These are phyloP conservation scores for Immersiella caudata DNA, from an alignment of 495 filamentous ascomycete species.

Conservation along the genomic window DNA sequence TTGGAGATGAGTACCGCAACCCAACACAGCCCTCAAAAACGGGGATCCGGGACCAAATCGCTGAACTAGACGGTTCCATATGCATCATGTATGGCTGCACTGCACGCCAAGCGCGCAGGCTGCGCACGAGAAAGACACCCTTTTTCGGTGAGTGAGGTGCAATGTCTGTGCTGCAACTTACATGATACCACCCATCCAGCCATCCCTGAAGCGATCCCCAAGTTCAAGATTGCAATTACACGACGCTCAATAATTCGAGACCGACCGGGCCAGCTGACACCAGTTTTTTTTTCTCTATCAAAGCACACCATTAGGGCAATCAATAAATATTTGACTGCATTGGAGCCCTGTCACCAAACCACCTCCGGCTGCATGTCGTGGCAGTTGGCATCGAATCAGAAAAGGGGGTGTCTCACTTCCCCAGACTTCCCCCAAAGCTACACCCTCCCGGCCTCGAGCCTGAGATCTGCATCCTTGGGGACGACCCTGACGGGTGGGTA, in stretches of 20 bases:
- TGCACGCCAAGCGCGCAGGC: neutral
- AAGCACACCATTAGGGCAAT: neutral
- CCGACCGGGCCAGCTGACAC: neutral
- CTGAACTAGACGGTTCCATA: neutral
- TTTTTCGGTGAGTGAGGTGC: neutral
- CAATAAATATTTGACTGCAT: neutral
- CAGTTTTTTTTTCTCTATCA: neutral
- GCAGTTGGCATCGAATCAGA: constrained; percentile 1
- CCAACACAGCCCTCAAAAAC: neutral
- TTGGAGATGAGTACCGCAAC: neutral
- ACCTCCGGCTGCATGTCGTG: neutral
- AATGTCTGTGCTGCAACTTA: neutral
- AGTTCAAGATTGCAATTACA: neutral
- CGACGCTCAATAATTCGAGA: neutral
- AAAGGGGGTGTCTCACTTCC: neutral
- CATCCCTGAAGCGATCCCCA: constrained; percentile 6
- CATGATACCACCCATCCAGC: neutral
- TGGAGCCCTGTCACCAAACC: neutral
- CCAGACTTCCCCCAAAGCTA: neutral
- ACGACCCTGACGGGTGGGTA: neutral
- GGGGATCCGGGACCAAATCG: neutral
- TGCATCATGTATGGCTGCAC: no score
- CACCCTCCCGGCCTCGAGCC: neutral
- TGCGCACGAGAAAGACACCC: neutral
- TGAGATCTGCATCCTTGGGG: neutral